A percentile compares a stretch with the other conserved stretches of the same genome.
Conservation (phyloP, 2,329 filamentous ascomycete species). For the Fusarium sp. region DNA sequence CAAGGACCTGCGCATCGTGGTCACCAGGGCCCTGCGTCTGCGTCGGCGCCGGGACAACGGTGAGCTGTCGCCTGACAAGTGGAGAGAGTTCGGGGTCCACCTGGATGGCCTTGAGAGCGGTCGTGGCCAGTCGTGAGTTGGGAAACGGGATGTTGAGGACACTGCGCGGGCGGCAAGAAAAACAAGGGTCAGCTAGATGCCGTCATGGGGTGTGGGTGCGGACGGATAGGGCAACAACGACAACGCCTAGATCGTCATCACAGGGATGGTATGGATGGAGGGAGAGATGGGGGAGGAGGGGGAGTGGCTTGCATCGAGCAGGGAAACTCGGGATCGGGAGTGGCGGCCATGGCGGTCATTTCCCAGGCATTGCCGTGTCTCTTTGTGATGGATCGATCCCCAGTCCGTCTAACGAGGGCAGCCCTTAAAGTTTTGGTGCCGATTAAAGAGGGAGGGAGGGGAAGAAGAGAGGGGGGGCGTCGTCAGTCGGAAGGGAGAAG, state of each 20-base stretch:
- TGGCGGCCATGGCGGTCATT: slow-evolving; percentile 54
- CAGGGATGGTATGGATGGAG: slow-evolving; percentile 15
- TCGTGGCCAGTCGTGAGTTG: slow-evolving; percentile 79
- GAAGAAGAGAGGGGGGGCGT: not conserved
- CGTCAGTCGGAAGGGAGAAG: slow-evolving; percentile 10
- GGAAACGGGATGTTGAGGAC: slow-evolving; percentile 85
- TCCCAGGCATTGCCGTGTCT: slow-evolving; percentile 12
- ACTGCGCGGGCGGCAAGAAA: slow-evolving; percentile 58
- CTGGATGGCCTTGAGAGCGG: slow-evolving; percentile 79
- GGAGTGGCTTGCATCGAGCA: slow-evolving; percentile 69
- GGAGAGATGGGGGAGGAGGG: slow-evolving; percentile 14
- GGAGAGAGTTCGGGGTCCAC: slow-evolving; percentile 93
- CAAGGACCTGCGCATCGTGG: slow-evolving; percentile 63
- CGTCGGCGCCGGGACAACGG: slow-evolving; percentile 57
- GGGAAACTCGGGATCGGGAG: slow-evolving; percentile 65
- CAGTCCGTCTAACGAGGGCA: slow-evolving; percentile 12
- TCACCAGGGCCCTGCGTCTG: slow-evolving; percentile 27
- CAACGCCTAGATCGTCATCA: slow-evolving; percentile 29
- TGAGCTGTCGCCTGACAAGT: slow-evolving; percentile 80
- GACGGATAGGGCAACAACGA: slow-evolving; percentile 5
- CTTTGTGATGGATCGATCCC: slow-evolving; percentile 33
- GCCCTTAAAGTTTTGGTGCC: not conserved
- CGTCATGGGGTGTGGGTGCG: slow-evolving; percentile 5
- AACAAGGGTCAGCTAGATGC: slow-evolving; percentile 34
- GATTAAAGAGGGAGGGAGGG: slow-evolving; percentile 1